Conservation (phyloP, 495 filamentous ascomycete species). For the Aspergillus affinis region DNA sequence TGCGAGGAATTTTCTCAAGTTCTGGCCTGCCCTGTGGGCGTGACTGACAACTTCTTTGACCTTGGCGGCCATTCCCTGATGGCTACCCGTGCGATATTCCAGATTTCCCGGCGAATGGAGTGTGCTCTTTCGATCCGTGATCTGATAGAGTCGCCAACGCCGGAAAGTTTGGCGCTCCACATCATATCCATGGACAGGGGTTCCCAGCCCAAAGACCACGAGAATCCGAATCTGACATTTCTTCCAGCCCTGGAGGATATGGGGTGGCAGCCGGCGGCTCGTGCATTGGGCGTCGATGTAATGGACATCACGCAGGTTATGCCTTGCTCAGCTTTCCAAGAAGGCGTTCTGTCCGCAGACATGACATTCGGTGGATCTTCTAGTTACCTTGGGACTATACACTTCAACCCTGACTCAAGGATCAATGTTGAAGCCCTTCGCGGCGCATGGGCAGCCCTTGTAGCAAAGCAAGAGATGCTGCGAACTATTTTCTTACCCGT, state of each 20-base stretch:
- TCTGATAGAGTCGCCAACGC: background rate
- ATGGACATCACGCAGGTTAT: background rate
- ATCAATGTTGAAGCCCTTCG: background rate
- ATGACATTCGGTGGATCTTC: background rate
- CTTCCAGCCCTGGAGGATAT: background rate
- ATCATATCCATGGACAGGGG: background rate
- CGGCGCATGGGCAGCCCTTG: slow-evolving; percentile 2
- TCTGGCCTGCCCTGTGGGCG: background rate
- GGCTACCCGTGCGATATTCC: slow-evolving; percentile 4
- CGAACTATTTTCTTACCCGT: slow-evolving; percentile 5
- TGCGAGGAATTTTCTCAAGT: slow-evolving; percentile 9
- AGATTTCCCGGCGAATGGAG: slow-evolving; percentile 4
- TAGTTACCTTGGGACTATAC: background rate
- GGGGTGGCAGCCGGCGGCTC: background rate
- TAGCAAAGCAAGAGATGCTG: slow-evolving; percentile 6
- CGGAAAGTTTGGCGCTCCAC: background rate
- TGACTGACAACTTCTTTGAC: slow-evolving; percentile 9
- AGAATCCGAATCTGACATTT: background rate
- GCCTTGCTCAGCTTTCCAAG: slow-evolving; percentile 9
- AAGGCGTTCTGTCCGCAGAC: slow-evolving; percentile 6
- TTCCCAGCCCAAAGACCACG: background rate
- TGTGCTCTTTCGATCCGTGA: slow-evolving; percentile 7
- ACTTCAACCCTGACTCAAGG: background rate
- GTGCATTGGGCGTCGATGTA: background rate
- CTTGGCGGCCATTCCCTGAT: slow-evolving; percentile 12